Base-by-base conservation (phyloP, 208 protist species). In the Balamuthia mandrillaris region DNA sequence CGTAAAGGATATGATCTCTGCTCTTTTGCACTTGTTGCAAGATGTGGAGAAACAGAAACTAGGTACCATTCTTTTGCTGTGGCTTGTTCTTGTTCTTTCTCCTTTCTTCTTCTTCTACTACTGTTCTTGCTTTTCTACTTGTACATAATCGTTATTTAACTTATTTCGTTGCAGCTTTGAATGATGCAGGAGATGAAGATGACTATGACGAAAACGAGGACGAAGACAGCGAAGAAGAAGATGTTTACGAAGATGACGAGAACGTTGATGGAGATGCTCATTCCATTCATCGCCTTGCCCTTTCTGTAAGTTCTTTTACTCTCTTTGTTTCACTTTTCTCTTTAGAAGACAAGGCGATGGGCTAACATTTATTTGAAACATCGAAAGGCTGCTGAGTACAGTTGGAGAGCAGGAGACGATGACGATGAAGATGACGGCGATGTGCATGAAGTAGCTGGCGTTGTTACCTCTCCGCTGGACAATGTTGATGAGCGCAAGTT, bases 21-120 rank as follows among this genome's bases (percentile, higher is more conserved):
- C 52, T 16, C 65, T 75, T 44, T 44, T 75, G 27, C 45, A 75
- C 42, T 75, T 75, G 42, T 24, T 75, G 27, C 65, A 75, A 37
- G 42, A 37, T 10, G 24, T 54, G 42, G 65, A 75, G 27, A 75
- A 54, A 44, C 65, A 75, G 39, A 75, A 52, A 27, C 45, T 31
- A 37, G 52, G 65, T 75, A 52, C 42, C 42, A 21, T 63, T 63
- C 24, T 63, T 63, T 6, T 52, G 47, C 18, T 18, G 47, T 52
- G 47, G 14, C 47, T n/a, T 52, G 47, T 18, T 10, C 47, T 10
- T 52, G 47, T 52, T 10, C 18, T 18, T 10, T 52, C 14, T 18
- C 14, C 47, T 10, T 52, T 10, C 18, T 10, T 52, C 47, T 10
- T 52, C 14, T 52, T 18, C 14, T 52, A 18, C 56, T 35, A 29